Evolutionary conservation across 371 early-diverging fungal species (phyloP), one percentile per base, ranked within the genome.

Genomic region (Zychaea mexicana): DNA sequence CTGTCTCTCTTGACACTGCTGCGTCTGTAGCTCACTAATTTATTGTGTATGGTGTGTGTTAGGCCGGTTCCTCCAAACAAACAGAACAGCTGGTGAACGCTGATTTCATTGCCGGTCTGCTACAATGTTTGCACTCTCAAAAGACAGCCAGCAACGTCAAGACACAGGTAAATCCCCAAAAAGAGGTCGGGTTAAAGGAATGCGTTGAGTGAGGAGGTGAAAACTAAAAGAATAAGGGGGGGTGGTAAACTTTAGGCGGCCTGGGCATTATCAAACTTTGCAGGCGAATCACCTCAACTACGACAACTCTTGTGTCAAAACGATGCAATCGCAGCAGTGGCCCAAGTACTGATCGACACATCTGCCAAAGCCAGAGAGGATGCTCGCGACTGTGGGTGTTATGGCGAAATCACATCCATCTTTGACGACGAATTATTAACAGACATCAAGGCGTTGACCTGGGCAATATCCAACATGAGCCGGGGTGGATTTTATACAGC

Each of bases 1-100:
- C n/a, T n/a, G n/a, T n/a, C n/a, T n/a, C n/a, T n/a, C n/a, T n/a
- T n/a, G n/a, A n/a, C n/a, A n/a, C n/a, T n/a, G n/a, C n/a, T n/a
- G n/a, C n/a, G n/a, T n/a, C n/a, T n/a, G n/a, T n/a, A n/a, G n/a
- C n/a, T 36, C 9, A 36, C 15, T 9, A 15, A 36, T 36, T 15
- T 49, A 8, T 22, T 47, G 26, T 6, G n/a, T 7, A 9, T 49
- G 49, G n/a, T 49, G 21, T 22, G 7, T 24, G 0, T 39, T 71
- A 86, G 87, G 87, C 87, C 21, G 87, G 87, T n/a, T 72, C 73
- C 7, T 77, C 82, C 2, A 65, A 66, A 7, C 87, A 86, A 42
- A 84, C 85, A 3, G 64, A 78, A 19, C 62, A 70, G 12, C 67
- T 86, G 7, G 76, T 85, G 5, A 49, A 73, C 9, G 77, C 77